These are phyloP conservation scores for Moricandia arvensis DNA, from an alignment of 345 rosid genomes.

Conservation along the genomic window DNA sequence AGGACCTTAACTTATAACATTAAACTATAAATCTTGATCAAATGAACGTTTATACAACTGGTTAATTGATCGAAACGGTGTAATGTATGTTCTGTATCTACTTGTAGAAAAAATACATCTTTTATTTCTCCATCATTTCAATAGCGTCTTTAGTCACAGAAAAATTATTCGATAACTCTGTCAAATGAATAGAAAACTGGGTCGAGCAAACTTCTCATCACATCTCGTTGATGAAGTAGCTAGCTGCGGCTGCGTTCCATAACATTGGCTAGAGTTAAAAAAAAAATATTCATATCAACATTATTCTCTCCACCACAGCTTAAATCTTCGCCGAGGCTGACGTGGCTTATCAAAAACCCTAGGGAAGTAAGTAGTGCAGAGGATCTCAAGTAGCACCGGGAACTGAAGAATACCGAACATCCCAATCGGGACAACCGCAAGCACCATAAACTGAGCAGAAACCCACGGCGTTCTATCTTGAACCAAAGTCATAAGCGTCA, in stretches of 20 bases:
- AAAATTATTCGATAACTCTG: neutral
- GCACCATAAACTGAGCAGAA: conserved; percentile 45
- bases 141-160: neutral
- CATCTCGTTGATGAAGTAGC: neutral
- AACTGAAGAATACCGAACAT: conserved; percentile 63
- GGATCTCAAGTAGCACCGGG: conserved; percentile 67
- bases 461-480: conserved; percentile 30
- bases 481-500: conserved; percentile 41
- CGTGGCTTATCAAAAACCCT: conserved; percentile 58
- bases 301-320: neutral
- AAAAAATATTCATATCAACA: neutral
- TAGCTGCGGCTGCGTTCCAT: neutral
- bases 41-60: too few species aligned
- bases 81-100: neutral
- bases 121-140: neutral
- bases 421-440: conserved; percentile 56
- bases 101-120: neutral
- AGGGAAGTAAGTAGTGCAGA: conserved; percentile 56
- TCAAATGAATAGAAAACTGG: neutral
- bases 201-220: neutral
- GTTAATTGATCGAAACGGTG: too few species aligned
- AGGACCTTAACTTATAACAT: neutral
- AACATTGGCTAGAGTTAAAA: neutral
- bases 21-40: too few species aligned
- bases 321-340: conserved; percentile 9